Conservation (phyloP, 2,329 filamentous ascomycete genomes). For the Setomelanomma holmii region DNA sequence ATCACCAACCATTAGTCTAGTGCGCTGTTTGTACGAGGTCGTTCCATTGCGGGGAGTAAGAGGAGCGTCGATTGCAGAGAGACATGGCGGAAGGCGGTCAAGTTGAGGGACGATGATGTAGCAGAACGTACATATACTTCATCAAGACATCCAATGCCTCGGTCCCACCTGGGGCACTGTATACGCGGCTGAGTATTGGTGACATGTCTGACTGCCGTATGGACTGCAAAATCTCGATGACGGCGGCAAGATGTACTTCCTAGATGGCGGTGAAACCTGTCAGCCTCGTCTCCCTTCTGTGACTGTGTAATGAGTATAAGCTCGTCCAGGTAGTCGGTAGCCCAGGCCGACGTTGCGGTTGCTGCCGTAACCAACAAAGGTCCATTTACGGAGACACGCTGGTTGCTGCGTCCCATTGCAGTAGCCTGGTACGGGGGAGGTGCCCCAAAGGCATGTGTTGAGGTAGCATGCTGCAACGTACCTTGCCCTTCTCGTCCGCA, state of each 20-base stretch:
- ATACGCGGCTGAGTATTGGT: constrained; percentile 82
- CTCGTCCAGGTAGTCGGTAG: constrained; percentile 31
- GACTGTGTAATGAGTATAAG: constrained; percentile 24
- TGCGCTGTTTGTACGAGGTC: constrained; percentile 3
- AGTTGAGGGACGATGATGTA: constrained; percentile 1
- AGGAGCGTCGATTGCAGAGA: constrained; percentile 7
- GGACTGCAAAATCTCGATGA: constrained; percentile 92
- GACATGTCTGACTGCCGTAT: constrained; percentile 98
- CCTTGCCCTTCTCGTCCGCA: constrained; percentile 61
- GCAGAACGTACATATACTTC: constrained; percentile 87
- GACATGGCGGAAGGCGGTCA: neutral
- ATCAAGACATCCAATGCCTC: constrained; percentile 92
- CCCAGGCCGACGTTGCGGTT: constrained; percentile 30
- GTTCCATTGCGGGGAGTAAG: constrained; percentile 2
- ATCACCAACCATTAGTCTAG: constrained; percentile 21
- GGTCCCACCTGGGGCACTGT: constrained; percentile 76
- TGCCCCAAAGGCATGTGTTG: constrained; percentile 9
- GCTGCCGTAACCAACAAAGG: constrained; percentile 21
- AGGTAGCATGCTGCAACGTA: constrained; percentile 43
- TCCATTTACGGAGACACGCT: constrained; percentile 31
- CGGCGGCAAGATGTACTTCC: constrained; percentile 85
- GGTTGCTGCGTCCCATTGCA: constrained; percentile 20
- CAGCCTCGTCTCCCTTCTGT: constrained; percentile 33
- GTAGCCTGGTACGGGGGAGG: constrained; percentile 10
- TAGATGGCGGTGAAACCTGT: constrained; percentile 51